These are phyloP conservation scores for Cryoendolithus antarcticus DNA, from an alignment of 2,329 filamentous ascomycete genomes.

Conservation along the genomic window DNA sequence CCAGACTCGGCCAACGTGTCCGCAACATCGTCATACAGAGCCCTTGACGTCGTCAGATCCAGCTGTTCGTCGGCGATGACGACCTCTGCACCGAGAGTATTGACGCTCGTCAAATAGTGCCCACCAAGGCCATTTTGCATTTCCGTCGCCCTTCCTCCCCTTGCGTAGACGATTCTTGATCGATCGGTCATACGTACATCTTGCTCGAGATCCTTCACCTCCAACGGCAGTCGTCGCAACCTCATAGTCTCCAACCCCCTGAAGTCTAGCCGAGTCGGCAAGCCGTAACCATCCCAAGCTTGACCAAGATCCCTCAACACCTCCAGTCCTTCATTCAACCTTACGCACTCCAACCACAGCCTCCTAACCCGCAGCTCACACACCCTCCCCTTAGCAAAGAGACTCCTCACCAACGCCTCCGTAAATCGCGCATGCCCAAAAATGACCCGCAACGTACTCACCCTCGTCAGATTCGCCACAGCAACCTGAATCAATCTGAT, in stretches of 20 bases:
- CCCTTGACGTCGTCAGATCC: constrained; percentile 1
- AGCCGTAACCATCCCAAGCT: constrained; percentile 8
- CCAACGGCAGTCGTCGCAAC: constrained; percentile 27
- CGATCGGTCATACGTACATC: not conserved
- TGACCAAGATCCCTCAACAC: constrained; percentile 1
- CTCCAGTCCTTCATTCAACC: constrained; percentile 19
- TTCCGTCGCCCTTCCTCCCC: constrained; percentile 11
- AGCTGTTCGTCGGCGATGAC: constrained; percentile 8
- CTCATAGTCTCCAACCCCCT: constrained; percentile 29
- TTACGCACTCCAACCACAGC: constrained; percentile 36
- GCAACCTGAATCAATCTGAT: constrained; percentile 28
- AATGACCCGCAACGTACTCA: constrained; percentile 33
- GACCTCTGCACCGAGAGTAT: constrained; percentile 6
- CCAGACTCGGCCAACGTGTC: not conserved
- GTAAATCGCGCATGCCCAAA: constrained; percentile 32
- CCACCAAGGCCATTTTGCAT: constrained; percentile 18
- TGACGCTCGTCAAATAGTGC: constrained; percentile 12
- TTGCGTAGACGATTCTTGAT: constrained; percentile 11
- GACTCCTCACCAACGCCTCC: constrained; percentile 26
- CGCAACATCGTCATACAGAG: not conserved
- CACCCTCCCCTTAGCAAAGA: constrained; percentile 24
- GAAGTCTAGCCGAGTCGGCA: constrained; percentile 16
- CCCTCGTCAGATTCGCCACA: constrained; percentile 28
- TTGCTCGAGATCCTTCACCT: not conserved
- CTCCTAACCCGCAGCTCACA: constrained; percentile 23